Conservation (phyloP, 345 rosid genomes). For the Eucalyptus regnans region DNA sequence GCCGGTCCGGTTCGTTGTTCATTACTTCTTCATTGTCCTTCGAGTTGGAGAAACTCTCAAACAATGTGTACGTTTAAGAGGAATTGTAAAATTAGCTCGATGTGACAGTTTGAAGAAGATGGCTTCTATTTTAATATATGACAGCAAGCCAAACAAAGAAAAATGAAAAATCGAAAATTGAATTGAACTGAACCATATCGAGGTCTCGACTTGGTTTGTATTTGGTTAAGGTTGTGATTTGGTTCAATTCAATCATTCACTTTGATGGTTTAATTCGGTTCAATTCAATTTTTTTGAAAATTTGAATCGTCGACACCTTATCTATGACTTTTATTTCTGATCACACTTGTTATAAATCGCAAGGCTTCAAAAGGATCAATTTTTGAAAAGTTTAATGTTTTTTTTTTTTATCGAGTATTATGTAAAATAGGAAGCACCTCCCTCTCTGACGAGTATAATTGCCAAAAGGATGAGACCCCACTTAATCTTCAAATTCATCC, state of each 20-base stretch:
- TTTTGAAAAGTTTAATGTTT: neutral
- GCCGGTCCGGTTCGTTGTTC: neutral
- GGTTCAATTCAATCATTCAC: no score
- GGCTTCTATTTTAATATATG: no score
- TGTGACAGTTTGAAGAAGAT: rapidly evolving
- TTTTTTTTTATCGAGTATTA: neutral
- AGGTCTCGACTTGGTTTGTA: no score
- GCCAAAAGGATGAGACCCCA: neutral
- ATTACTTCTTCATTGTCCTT: neutral
- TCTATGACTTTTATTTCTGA: rapidly evolving
- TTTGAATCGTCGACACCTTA: rapidly evolving
- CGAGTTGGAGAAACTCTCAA: neutral
- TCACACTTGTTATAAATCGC: rapidly evolving
- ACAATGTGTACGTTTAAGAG: neutral
- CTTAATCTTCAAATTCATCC: neutral
- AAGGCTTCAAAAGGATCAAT: rapidly evolving
- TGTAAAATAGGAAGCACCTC: no score
- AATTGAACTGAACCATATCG: rapidly evolving
- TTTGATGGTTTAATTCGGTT: no score
- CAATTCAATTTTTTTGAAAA: no score
- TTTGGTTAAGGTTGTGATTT: no score
- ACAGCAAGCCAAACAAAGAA: no score
- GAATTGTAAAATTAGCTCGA: neutral
- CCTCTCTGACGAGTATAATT: rapidly evolving
- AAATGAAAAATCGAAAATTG: rapidly evolving